These are phyloP conservation scores for Acacia confusa DNA, from an alignment of 306 rosid genomes.

Conservation along the genomic window DNA sequence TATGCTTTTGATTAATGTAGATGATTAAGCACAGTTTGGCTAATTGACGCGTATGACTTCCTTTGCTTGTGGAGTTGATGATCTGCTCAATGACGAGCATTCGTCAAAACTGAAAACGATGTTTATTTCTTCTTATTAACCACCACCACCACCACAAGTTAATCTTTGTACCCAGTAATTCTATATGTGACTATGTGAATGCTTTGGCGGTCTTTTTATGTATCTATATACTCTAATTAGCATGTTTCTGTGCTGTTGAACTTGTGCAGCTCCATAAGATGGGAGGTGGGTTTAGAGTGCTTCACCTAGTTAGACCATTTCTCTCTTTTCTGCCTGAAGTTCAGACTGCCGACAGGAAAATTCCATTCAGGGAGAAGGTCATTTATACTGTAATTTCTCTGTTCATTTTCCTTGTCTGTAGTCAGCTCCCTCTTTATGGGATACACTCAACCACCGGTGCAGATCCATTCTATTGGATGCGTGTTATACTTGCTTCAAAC, in stretches of 20 bases:
- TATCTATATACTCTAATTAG: not conserved
- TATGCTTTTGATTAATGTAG: not conserved
- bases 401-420: conserved; percentile 86
- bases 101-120: not conserved
- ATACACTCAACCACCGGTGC: conserved; percentile 95
- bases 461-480: conserved; percentile 98
- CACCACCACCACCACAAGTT: no score
- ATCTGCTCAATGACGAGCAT: not conserved
- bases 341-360: conserved; percentile 85
- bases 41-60: not conserved
- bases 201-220: not conserved
- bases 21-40: not conserved
- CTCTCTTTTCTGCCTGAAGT: conserved; percentile 91
- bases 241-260: conserved; percentile 42
- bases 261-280: conserved; percentile 47
- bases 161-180: not conserved
- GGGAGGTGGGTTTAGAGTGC: conserved; percentile 98
- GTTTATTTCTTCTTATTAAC: not conserved
- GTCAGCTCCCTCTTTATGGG: conserved; percentile 95
- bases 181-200: not conserved
- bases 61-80: conserved; percentile 3
- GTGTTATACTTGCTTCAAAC: conserved; percentile 88
- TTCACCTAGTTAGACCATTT: conserved; percentile 90
- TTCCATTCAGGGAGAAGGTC: conserved; percentile 93
- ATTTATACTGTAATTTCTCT: conserved; percentile 87